Base-by-base conservation (phyloP, 2,329 filamentous ascomycete species). In the Colletotrichum destructivum region DNA sequence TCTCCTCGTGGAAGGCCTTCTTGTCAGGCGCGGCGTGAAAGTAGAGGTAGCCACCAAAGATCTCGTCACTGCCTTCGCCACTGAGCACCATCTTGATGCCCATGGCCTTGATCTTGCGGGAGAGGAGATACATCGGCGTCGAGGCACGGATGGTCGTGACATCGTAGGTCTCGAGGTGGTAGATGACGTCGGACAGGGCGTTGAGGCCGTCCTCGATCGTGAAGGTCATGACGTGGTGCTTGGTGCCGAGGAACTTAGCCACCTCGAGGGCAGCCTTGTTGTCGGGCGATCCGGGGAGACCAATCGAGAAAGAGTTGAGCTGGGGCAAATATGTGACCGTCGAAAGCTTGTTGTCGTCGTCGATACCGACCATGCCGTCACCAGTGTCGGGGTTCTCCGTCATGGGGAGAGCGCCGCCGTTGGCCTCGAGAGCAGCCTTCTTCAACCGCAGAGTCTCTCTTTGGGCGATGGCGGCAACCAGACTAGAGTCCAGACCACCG, bases 51-150 rank as follows among this genome's bases (percentile, higher is more conserved):
- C 96, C 96, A 74, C 96, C 96, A 77, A 98, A 98, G 81, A 98
- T 98, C 86, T 99, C 96, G 82, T 99, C 96, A 79, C 93, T 96
- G 61, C 96, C 96, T 85, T 99, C 96, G 73, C 96, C 96, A 79
- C 93, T 97, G 74, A 99, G 89, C 69, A 99, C 96, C 96, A 99
- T 99, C 90, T 99, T 99, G 80, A 99, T 94, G 75, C 96, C 96
- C 92, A 98, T 96, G 46, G 95, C 96, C 89, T 99, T 99, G 88
- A 99, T 99, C 88, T 99, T 99, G 82, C 97, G 92, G 73, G 94
- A 96, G 59, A 99, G 89, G 74, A 99, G 87, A 86, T 98, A 99
- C 96, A 99, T 99, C 75, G 96, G 96, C 13, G 96, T 99, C 13
- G 96, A 98, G 66, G 96, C 96, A 80, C 96, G 95, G 81, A 99